Conservation (phyloP, 768 basidiomycete genomes). For the Leccinum truebloodii region DNA sequence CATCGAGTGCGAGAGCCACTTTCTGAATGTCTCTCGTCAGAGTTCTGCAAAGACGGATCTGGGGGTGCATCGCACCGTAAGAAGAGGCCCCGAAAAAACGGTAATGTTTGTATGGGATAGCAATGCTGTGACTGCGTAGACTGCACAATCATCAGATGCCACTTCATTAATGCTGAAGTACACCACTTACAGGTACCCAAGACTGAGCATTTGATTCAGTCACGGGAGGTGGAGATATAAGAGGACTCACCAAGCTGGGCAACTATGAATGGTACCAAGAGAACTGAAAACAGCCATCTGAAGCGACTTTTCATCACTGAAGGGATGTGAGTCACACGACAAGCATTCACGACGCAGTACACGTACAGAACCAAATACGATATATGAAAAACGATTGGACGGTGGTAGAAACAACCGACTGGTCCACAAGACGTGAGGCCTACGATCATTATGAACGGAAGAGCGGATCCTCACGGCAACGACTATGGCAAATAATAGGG, state of each 20-base stretch:
- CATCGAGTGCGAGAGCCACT: conserved; percentile 14
- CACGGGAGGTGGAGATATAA: neutral
- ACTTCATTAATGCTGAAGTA: neutral
- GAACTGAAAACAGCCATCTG: conserved; percentile 19
- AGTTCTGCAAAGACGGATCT: neutral
- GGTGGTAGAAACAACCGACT: conserved; percentile 23
- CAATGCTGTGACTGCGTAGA: conserved; percentile 19
- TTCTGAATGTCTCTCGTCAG: conserved; percentile 17
- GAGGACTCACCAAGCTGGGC: conserved; percentile 18
- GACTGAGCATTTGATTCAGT: conserved; percentile 14
- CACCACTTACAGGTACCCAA: conserved; percentile 16
- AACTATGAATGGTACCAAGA: conserved; percentile 21
- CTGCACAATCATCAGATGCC: conserved; percentile 13
- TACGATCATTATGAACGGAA: conserved; percentile 2
- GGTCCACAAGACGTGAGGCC: conserved; percentile 14
- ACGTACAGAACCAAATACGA: conserved; percentile 27
- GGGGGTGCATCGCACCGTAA: conserved; percentile 14
- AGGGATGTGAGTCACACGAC: neutral
- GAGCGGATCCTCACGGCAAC: conserved; percentile 20
- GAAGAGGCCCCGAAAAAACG: conserved; percentile 19
- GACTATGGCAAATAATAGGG: conserved; percentile 20
- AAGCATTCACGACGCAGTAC: neutral
- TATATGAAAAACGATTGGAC: conserved; percentile 30
- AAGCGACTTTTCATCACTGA: conserved; percentile 19
- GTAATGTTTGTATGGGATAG: conserved; percentile 15